Evolutionary conservation across 345 rosid species (phyloP).

Genomic region (Acer negundo): DNA sequence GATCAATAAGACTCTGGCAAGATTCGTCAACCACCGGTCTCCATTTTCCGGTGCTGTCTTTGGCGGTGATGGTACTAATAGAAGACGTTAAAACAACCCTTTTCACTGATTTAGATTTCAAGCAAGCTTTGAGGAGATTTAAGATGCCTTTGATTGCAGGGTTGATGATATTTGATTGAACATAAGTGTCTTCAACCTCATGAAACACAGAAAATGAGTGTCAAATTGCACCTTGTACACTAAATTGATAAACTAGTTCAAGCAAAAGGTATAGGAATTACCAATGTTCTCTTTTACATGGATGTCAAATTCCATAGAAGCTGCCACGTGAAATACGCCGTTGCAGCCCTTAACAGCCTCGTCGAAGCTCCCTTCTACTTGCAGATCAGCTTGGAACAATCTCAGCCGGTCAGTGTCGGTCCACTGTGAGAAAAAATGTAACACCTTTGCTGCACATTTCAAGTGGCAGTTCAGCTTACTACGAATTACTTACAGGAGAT

Average conservation of each 20-base stretch:
- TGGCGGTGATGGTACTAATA: slow-evolving; percentile 77
- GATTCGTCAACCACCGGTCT: slow-evolving; percentile 67
- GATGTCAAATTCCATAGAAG: slow-evolving; percentile 68
- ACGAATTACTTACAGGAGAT: neutral
- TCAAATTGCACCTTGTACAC: neutral
- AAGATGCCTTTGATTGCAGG: slow-evolving; percentile 68
- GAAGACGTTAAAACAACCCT: slow-evolving; percentile 88
- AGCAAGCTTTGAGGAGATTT: slow-evolving; percentile 76
- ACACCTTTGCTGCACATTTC: slow-evolving; percentile 46
- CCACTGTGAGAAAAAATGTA: slow-evolving; percentile 48
- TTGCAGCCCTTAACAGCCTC: slow-evolving; percentile 71
- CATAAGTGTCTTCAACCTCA: slow-evolving; percentile 48
- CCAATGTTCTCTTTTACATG: slow-evolving; percentile 38
- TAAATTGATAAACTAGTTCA: neutral
- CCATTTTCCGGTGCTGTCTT: slow-evolving; percentile 54
- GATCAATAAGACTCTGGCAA: slow-evolving; percentile 55
- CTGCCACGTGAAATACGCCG: slow-evolving; percentile 90
- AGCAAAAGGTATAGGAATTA: slow-evolving; percentile 19
- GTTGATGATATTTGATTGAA: slow-evolving; percentile 52
- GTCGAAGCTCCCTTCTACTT: slow-evolving; percentile 75
- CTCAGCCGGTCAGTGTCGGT: slow-evolving; percentile 43
- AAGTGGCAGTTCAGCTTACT: neutral
- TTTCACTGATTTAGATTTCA: slow-evolving; percentile 60
- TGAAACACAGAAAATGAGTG: neutral
- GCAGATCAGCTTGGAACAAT: slow-evolving; percentile 72